These are phyloP conservation scores for Solanum sejunctum DNA, from an alignment of 257 asterid species.

Conservation along the genomic window DNA sequence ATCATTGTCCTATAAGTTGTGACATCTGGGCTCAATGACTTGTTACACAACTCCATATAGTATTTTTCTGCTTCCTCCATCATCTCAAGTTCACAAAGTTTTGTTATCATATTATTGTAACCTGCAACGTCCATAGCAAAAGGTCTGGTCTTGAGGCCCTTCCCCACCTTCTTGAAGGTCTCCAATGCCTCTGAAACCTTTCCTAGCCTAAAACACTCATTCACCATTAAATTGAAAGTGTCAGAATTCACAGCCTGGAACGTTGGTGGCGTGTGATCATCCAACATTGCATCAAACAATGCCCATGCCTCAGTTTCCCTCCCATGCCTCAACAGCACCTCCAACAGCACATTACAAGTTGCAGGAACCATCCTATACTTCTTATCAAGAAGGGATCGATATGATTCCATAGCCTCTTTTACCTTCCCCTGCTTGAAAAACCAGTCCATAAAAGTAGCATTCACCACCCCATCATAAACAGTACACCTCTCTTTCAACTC, in stretches of 20 bases:
- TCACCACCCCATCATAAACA: constrained; percentile 76
- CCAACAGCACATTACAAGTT: constrained; percentile 59
- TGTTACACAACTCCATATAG: constrained; percentile 31
- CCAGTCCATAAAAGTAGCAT: constrained; percentile 88
- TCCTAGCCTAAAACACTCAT: constrained; percentile 66
- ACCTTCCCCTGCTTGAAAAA: constrained; percentile 62
- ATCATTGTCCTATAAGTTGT: constrained; percentile 55
- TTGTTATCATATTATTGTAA: constrained; percentile 58
- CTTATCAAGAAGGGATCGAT: constrained; percentile 49
- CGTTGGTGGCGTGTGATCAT: constrained; percentile 84
- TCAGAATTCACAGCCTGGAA: constrained; percentile 84
- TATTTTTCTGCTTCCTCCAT: constrained; percentile 66
- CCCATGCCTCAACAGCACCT: constrained; percentile 64
- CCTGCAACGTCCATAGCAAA: constrained; percentile 84
- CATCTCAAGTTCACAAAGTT: constrained; percentile 67
- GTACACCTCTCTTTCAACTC: constrained; percentile 82
- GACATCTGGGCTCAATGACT: constrained; percentile 69
- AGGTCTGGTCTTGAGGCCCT: constrained; percentile 62
- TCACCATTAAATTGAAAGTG: constrained; percentile 64
- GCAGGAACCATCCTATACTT: constrained; percentile 68
- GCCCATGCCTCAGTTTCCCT: constrained; percentile 68
- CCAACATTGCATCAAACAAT: constrained; percentile 68
- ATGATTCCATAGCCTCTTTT: constrained; percentile 82
- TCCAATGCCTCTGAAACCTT: constrained; percentile 61
- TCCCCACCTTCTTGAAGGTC: constrained; percentile 66